Evolutionary conservation across 371 early-diverging fungal genomes (phyloP), one percentile per base, ranked within the genome.

Genomic region (Circinella minor): DNA sequence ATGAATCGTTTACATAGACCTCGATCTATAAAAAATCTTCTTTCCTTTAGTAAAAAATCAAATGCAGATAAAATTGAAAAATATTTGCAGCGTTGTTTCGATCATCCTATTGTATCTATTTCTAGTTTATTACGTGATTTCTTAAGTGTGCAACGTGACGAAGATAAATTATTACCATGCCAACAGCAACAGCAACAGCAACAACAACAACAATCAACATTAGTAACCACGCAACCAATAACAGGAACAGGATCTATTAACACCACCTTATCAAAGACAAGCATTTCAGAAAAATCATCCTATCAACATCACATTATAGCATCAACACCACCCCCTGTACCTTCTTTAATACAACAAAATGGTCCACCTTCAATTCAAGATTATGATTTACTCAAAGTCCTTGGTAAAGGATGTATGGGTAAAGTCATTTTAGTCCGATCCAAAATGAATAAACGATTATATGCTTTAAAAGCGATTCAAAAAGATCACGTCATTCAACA

Each of bases 341-440:
- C 14, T 51, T 15, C 8, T 14, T 15, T 15, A 5, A 14, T 15
- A 8, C 8, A 1, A n/a, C 14, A 8, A 13, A 8, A 15, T 15
- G 7, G 17, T 5, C 51, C 51, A 5, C 57, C 57, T 34, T 57
- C 57, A 49, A 59, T 47, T 1, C 38, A 91, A 8, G 83, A 92
- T 66, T 90, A 87, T 66, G 82, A 91, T 48, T 72, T 93, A 55
- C 70, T 92, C 17, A 88, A 85, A 68, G 91, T 92, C 2, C 68
- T 95, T 6, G 94, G 94, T n/a, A 86, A 79, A 73, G 94, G 93
- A 0, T 87, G 88, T 67, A 91, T 93, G 91, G 93, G 93, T 39
- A 93, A 93, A 82, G 75, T 71, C 11, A 70, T 92, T 57, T 76
- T 93, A 47, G 89, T 87, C 0, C 78, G 85, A 36, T 85, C 91